Percentiles rank a stretch among this genome's conserved stretches.
Evolutionary conservation across 805 yeast species (phyloP).

Genomic region (Metahyphopichia silvanorum): DNA sequence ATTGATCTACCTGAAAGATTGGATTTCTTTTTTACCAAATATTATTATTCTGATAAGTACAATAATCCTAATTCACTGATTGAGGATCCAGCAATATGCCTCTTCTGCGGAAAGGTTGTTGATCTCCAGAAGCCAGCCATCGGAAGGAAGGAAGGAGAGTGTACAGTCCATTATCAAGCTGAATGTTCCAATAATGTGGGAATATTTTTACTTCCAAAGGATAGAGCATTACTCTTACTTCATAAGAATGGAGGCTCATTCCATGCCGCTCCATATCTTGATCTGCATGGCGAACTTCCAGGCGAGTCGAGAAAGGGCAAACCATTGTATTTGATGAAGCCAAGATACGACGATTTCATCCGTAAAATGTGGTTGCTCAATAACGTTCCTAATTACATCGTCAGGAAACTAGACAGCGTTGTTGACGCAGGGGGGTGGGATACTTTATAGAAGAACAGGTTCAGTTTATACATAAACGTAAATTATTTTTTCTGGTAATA

Average conservation of each 20-base stretch:
- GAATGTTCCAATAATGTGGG: conserved; percentile 70
- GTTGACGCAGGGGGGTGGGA: conserved; percentile 97
- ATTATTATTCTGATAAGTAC: conserved; percentile 44
- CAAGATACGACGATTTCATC: conserved; percentile 63
- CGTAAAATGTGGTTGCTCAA: conserved; percentile 75
- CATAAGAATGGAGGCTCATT: conserved; percentile 82
- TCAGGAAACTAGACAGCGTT: conserved; percentile 73
- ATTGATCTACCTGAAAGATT: conserved; percentile 63
- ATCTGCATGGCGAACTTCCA: conserved; percentile 82
- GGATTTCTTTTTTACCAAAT: conserved; percentile 64
- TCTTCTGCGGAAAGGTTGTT: conserved; percentile 72
- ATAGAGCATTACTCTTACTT: conserved; percentile 59
- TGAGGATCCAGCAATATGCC: conserved; percentile 81
- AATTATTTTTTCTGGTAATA: no score
- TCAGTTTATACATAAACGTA: no score
- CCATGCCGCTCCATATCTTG: conserved; percentile 78
- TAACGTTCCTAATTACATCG: conserved; percentile 71
- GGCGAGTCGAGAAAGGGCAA: conserved; percentile 69
- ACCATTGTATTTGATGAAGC: conserved; percentile 61
- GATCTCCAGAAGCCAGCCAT: conserved; percentile 62
- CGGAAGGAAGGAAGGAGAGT: conserved; percentile 65
- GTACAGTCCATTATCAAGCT: conserved; percentile 64
- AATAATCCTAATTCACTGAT: conserved; percentile 35
- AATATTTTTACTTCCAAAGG: conserved; percentile 68
- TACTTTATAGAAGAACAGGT: conserved; percentile 45